Evolutionary conservation across 805 yeast genomes (phyloP), one percentile per base, ranked within the genome.

Genomic region (Candida parachauliodes): DNA sequence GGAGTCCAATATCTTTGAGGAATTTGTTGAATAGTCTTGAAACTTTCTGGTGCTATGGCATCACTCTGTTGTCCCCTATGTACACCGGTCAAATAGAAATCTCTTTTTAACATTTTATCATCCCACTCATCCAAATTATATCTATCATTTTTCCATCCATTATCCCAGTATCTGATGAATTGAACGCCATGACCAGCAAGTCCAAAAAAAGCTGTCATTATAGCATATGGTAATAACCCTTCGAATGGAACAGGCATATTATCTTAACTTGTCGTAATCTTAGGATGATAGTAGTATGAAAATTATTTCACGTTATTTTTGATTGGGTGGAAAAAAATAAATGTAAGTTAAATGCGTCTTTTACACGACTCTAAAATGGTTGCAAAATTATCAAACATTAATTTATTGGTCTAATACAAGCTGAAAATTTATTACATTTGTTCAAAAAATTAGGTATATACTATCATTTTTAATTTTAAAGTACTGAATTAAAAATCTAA

Each of bases 41-140:
- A 86, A 22, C 70, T 73, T 43, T 82, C 89, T 26, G 88, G 88
- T 3, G 94, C 95, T 28, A 72, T 62, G 5, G 88, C 74, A 29
- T 68, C 73, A 45, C 77, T 79, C 34, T 72, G 57, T 56, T 84
- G 91, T 26, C 81, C 89, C 54, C 95, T 72, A 52, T 65, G 70
- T 28, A 72, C 69, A 18, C 95, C 95, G 8, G 95, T 86, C 51
- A 86, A 66, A 47, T 91, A 70, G 54, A 74, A 69, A 59, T 86
- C 95, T 52, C 95, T 72, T 46, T 81, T 82, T 62, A 85, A 78
- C 72, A 65, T 57, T 45, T 54, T 63, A 39, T 63, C 62, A 56
- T 68, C 74, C 60, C 68, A 68, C 15, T 48, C 54, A 50, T 68
- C 73, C 49, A 68, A 60, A 51, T 66, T 61, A 43, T 50, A 68